Evolutionary conservation across 805 yeast genomes (phyloP), one percentile per base, ranked within the genome.

Genomic region (Candida dajiaensis): DNA sequence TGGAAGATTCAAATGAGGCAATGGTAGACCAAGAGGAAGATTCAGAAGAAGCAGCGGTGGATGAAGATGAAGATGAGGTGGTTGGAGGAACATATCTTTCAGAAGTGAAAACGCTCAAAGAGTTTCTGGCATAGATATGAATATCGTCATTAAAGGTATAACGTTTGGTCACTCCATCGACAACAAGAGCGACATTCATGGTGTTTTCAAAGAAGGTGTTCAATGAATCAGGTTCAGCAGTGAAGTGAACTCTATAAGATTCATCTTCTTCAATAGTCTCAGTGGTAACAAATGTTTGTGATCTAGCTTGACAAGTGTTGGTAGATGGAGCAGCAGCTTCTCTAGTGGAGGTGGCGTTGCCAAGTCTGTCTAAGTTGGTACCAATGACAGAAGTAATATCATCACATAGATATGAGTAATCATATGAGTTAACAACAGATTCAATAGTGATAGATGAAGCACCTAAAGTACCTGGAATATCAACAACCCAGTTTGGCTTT

Each of bases 401-500:
- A 22, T 23, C 38, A 38, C 47, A 43, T 19, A 33, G 11, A 26
- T 33, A 47, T 21, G 41, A 40, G 36, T 29, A 47, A 19, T 40
- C 28, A 25, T 33, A 33, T 25, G 22, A 4, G 38, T 43, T 40
- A 7, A 6, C 11, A 15, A 41, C 28, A 21, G 22, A 4, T 11
- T 44, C 7, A 13, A n/a, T 26, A 20, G 44, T 40, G 38, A 47
- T 44, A 1, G 37, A 23, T 43, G 47, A 47, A 26, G 50, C 42
- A 12, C 50, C 45, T 11, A 25, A 25, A 25, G 28, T 29, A 47
- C 44, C 47, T 36, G 50, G 50, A 41, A 47, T 18, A 38, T 44
- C 47, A 37, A 47, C 42, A 26, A 37, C 15, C 50, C 50, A 47
- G 12, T 16, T 20, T 23, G 50, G 47, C 10, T 12, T 25, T n/a